phyloP scores from a whole-genome alignment of 805 yeast genomes.

The Kodamaea jinghongensis region DNA sequence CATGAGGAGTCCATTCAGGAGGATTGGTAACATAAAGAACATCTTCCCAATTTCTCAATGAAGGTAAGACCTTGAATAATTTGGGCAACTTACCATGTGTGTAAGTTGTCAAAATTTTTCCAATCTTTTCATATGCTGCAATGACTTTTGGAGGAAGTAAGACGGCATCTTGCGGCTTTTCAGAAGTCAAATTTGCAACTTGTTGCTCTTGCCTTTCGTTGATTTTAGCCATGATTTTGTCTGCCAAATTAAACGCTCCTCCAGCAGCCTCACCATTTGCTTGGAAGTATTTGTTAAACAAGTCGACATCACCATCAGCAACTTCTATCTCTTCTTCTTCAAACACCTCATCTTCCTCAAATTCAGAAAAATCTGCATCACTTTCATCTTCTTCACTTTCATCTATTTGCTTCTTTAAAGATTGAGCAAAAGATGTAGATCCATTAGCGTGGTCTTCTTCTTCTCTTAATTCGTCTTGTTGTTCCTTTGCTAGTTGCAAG shows the following conservation, averaged over 20 bases:
- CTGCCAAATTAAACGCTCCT: slow-evolving; percentile 71
- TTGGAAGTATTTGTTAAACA: slow-evolving; percentile 76
- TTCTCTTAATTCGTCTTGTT: slow-evolving; percentile 79
- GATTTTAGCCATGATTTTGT: slow-evolving; percentile 87
- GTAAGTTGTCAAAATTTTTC: slow-evolving; percentile 81
- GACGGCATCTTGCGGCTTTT: slow-evolving; percentile 55
- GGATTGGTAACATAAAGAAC: slow-evolving; percentile 91
- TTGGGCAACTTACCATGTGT: slow-evolving; percentile 97
- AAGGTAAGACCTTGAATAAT: slow-evolving; percentile 90
- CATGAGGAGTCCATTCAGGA: slow-evolving; percentile 91
- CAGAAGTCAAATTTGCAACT: slow-evolving; percentile 5
- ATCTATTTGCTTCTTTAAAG: slow-evolving; percentile 18
- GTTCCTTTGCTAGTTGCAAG: slow-evolving; percentile 84
- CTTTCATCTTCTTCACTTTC: slow-evolving; percentile 33
- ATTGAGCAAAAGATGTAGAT: slow-evolving; percentile 17
- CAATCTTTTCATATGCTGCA: slow-evolving; percentile 90
- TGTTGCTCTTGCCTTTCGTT: slow-evolving; percentile 59
- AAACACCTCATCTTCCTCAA: slow-evolving; percentile 47
- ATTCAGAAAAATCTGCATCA: slow-evolving; percentile 54
- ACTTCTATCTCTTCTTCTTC: slow-evolving; percentile 64
- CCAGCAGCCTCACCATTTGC: slow-evolving; percentile 28
- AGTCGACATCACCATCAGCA: slow-evolving; percentile 77
- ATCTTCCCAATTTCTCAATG: slow-evolving; percentile 93
- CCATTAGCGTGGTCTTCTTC: slow-evolving; percentile 51
- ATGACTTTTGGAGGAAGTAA: slow-evolving; percentile 94